A percentile compares a stretch with the other conserved stretches of the same genome.
Evolutionary conservation across 2,329 filamentous ascomycete genomes (phyloP).

Genomic region (Thermochaetoides dissita): DNA sequence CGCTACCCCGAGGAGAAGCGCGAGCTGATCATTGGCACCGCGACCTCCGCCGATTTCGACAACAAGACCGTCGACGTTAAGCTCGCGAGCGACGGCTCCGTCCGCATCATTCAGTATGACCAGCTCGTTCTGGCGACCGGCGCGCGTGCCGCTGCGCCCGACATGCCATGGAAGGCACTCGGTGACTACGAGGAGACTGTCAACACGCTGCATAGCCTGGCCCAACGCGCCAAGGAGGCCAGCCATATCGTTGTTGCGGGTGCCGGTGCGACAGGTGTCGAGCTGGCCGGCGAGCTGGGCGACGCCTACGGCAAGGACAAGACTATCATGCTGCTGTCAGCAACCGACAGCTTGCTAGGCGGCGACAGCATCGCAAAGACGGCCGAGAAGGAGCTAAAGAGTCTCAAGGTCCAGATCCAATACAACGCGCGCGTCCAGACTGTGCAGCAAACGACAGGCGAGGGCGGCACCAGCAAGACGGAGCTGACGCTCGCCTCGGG

Average conservation of each 20-base stretch:
- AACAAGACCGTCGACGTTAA: slow-evolving; percentile 31
- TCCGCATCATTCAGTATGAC: slow-evolving; percentile 32
- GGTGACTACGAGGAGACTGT: slow-evolving; percentile 32
- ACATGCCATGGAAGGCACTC: slow-evolving; percentile 38
- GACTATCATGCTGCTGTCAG: slow-evolving; percentile 33
- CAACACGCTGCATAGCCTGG: slow-evolving; percentile 26
- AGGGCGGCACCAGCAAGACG: slow-evolving; percentile 26
- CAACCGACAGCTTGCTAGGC: slow-evolving; percentile 26
- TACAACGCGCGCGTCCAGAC: slow-evolving; percentile 27
- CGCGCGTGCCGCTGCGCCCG: slow-evolving; percentile 26
- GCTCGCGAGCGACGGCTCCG: slow-evolving; percentile 16
- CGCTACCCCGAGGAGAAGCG: slow-evolving; percentile 35
- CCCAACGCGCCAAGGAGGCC: slow-evolving; percentile 29
- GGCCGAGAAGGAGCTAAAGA: slow-evolving; percentile 35
- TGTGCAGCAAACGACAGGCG: slow-evolving; percentile 16
- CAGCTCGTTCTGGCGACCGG: slow-evolving; percentile 46
- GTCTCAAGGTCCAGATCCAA: slow-evolving; percentile 36
- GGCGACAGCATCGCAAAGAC: slow-evolving; percentile 29
- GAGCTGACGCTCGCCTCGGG: slow-evolving; percentile 33
- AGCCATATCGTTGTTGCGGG: slow-evolving; percentile 42
- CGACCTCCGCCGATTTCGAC: slow-evolving; percentile 27
- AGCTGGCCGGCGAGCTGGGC: slow-evolving; percentile 40
- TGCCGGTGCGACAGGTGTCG: slow-evolving; percentile 41
- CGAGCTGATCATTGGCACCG: slow-evolving; percentile 39
- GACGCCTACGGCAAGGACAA: slow-evolving; percentile 35